Conservation (phyloP, 768 basidiomycete genomes). For the Galerina marginata region DNA sequence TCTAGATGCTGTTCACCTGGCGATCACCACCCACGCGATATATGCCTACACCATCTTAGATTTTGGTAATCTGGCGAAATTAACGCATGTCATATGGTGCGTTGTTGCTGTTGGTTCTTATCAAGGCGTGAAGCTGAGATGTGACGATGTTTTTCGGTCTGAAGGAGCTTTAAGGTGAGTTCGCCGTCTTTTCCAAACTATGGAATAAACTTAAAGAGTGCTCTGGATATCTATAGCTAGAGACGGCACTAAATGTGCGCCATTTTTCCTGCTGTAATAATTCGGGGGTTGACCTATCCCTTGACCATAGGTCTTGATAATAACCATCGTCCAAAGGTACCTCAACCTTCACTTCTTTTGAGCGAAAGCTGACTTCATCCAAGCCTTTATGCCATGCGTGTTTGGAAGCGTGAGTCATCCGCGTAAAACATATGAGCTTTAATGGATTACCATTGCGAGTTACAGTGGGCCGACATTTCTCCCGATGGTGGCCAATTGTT, state of each 20-base stretch:
- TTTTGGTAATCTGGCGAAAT: conserved; percentile 32
- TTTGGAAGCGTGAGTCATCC: conserved; percentile 46
- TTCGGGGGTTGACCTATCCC: not conserved
- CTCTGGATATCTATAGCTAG: not conserved
- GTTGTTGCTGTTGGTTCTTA: conserved; percentile 2
- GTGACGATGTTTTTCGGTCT: conserved; percentile 7
- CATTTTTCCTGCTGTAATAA: too few relatives aligned
- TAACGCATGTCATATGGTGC: conserved; percentile 35
- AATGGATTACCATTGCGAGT: conserved; percentile 14
- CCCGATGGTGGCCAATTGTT: conserved; percentile 12
- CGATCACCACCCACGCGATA: conserved; percentile 35
- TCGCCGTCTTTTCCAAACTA: too few relatives aligned
- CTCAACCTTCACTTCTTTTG: not conserved
- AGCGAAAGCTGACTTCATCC: not conserved
- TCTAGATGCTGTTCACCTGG: conserved; percentile 39
- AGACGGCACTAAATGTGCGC: not conserved
- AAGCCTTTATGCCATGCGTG: conserved; percentile 47
- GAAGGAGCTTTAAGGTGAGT: conserved; percentile 24
- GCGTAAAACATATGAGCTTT: too few relatives aligned
- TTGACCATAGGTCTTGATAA: conserved; percentile 40
- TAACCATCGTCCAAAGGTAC: conserved; percentile 47
- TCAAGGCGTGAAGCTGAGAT: not conserved
- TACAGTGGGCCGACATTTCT: conserved; percentile 18
- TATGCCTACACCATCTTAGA: conserved; percentile 40
- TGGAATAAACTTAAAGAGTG: too few relatives aligned